phyloP scores from a whole-genome alignment of 768 basidiomycete genomes.

The Infundibulicybe gibba region DNA sequence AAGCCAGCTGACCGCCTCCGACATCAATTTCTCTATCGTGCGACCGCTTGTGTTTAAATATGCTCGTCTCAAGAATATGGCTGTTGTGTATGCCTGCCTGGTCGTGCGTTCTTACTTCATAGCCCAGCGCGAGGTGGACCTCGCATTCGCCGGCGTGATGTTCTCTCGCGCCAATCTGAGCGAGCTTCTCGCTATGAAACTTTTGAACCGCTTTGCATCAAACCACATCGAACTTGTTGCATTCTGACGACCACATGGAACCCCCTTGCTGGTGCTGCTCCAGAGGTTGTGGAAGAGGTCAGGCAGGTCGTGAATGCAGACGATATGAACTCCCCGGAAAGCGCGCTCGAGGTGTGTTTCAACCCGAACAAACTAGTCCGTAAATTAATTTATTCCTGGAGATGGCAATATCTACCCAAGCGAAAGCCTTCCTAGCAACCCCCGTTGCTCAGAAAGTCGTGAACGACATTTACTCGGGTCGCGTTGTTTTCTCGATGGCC shows the following conservation, averaged over 20 bases:
- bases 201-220: slow-evolving; percentile 69
- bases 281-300: slow-evolving; percentile 65
- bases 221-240: slow-evolving; percentile 75
- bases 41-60: slow-evolving; percentile 78
- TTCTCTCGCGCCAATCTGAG: slow-evolving; percentile 67
- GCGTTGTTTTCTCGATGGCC: slow-evolving; percentile 61
- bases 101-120: slow-evolving; percentile 80
- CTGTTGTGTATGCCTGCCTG: slow-evolving; percentile 73
- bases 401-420: slow-evolving; percentile 86
- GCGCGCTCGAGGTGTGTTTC: slow-evolving; percentile 76
- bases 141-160: slow-evolving; percentile 78
- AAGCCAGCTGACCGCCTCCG: slow-evolving; percentile 80
- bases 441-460: slow-evolving; percentile 86
- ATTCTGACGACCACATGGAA: slow-evolving; percentile 80
- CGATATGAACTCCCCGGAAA: slow-evolving; percentile 68
- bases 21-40: slow-evolving; percentile 78
- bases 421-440: slow-evolving; percentile 81
- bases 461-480: slow-evolving; percentile 83
- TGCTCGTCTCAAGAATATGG: slow-evolving; percentile 71
- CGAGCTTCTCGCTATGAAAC: slow-evolving; percentile 87
- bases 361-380: not conserved
- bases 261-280: slow-evolving; percentile 74
- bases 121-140: slow-evolving; percentile 58
- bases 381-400: slow-evolving; percentile 20
- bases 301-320: slow-evolving; percentile 51